Conservation (phyloP, 768 basidiomycete species). For the Trametes maxima region DNA sequence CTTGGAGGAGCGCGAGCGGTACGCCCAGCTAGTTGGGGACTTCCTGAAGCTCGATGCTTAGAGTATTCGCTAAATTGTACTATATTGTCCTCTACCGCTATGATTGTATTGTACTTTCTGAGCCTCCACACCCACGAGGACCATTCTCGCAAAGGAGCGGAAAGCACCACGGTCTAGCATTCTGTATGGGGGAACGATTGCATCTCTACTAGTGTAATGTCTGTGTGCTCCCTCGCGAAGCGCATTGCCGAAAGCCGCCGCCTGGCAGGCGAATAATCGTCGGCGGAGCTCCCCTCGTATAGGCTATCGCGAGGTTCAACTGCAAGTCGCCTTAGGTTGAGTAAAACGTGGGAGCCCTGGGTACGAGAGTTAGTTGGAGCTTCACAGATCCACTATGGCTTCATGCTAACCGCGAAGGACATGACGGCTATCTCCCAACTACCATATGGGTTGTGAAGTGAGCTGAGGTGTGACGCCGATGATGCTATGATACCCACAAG, state of each 20-base stretch:
- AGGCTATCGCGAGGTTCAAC: neutral
- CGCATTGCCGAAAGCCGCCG: neutral
- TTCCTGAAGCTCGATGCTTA: conserved; percentile 20
- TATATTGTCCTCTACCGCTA: no score
- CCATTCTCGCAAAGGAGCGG: no score
- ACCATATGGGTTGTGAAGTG: neutral
- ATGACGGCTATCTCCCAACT: conserved; percentile 22
- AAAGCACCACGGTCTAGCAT: no score
- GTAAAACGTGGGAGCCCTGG: conserved; percentile 16
- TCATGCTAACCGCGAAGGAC: conserved; percentile 14
- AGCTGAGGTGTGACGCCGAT: no score
- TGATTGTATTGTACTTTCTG: no score
- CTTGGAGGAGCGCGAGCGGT: conserved; percentile 33
- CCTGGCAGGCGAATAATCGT: no score
- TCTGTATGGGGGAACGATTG: neutral
- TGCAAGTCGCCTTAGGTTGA: conserved; percentile 12
- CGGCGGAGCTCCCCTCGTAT: neutral
- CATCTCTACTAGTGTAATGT: neutral
- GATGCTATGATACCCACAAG: conserved; percentile 7
- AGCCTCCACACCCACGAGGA: no score
- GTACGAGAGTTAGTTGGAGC: neutral
- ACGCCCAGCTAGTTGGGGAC: conserved; percentile 28
- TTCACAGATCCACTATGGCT: neutral
- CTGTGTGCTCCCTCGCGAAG: neutral
- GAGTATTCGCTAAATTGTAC: no score